Evolutionary conservation across 176 grass and related monocot species (phyloP).

Genomic region (Secale cereale): DNA sequence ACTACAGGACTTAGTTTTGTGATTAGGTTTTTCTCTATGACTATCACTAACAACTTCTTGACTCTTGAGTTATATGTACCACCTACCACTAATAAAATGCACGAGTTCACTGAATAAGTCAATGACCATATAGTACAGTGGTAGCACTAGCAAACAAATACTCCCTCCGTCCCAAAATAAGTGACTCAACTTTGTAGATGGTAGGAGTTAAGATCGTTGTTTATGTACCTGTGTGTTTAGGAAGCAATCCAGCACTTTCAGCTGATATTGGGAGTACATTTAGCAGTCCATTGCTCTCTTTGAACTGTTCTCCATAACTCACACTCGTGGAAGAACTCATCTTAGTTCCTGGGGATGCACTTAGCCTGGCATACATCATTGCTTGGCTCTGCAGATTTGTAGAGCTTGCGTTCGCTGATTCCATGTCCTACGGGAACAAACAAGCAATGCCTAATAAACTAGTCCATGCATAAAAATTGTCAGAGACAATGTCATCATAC

Average conservation of each 20-base stretch:
- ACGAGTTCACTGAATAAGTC: not conserved
- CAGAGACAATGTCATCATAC: conserved; percentile 19
- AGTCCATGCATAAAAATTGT: not conserved
- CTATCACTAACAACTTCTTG: not conserved
- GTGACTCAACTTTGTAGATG: too few relatives aligned
- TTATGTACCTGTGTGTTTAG: conserved; percentile 45
- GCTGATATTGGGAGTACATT: conserved; percentile 83
- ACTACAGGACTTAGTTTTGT: not conserved
- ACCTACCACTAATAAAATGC: not conserved
- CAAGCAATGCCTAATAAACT: not conserved
- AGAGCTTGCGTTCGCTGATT: conserved; percentile 41
- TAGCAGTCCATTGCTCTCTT: conserved; percentile 35
- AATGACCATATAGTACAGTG: not conserved
- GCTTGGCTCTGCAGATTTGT: conserved; percentile 68
- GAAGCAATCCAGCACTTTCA: conserved; percentile 85
- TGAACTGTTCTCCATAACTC: conserved; percentile 25
- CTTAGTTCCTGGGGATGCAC: conserved; percentile 49
- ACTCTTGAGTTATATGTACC: not conserved
- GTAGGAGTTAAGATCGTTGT: not conserved
- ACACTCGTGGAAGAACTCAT: conserved; percentile 18
- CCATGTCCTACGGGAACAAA: conserved; percentile 43
- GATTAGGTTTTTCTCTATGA: not conserved
- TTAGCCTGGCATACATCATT: conserved; percentile 52
- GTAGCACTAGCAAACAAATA: not conserved
- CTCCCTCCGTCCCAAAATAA: too few relatives aligned